Conservation (phyloP, 2,329 filamentous ascomycete genomes). For the Kalaharituber pfeilii region DNA sequence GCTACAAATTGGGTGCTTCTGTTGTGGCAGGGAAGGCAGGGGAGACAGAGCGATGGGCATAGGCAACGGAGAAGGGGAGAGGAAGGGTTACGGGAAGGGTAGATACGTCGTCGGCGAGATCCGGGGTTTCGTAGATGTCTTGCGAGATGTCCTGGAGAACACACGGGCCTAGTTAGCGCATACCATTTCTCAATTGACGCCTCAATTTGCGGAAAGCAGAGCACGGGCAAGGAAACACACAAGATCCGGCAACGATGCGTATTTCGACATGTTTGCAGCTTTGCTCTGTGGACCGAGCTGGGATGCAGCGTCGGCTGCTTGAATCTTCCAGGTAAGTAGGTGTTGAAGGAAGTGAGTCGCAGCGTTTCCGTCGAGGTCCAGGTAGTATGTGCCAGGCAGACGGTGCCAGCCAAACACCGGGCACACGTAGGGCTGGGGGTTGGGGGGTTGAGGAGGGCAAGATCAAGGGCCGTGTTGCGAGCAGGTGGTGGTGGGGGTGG, state of each 20-base stretch:
- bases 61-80: background rate
- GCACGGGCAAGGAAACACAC: background rate
- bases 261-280: constrained; percentile 47
- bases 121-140: constrained; percentile 92
- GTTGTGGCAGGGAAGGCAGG: background rate
- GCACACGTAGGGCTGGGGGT: no score
- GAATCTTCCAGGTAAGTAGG: no score
- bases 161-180: background rate
- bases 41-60: no score
- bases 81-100: background rate
- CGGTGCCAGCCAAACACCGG: no score
- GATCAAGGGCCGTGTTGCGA: background rate
- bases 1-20: background rate
- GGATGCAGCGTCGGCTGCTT: no score
- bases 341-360: no score
- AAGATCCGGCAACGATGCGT: constrained; percentile 62
- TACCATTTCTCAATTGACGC: no score
- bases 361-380: no score
- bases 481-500: no score
- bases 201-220: no score
- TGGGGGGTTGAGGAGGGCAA: background rate
- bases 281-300: background rate
- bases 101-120: constrained; percentile 63
- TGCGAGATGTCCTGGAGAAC: constrained; percentile 60
- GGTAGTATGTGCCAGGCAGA: no score